Evolutionary conservation across 2,329 filamentous ascomycete species (phyloP), one percentile per base, ranked within the genome.

Genomic region (Trichoderma atrobrunneum): DNA sequence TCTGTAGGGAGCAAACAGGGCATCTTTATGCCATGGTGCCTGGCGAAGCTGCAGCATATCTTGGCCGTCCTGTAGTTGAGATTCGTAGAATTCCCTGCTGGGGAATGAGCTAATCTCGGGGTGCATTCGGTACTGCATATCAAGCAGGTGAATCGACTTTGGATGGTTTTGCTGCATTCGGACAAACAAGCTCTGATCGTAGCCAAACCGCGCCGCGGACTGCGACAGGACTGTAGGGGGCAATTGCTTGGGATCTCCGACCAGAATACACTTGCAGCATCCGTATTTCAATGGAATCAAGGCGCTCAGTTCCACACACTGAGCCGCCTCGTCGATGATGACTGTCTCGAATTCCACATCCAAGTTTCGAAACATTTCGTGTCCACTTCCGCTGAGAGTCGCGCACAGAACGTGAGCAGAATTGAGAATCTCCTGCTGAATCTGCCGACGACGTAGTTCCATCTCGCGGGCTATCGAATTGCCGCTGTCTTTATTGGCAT

Each of bases 71-170:
- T 95, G 85, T 12, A 99, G 88, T 74, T 90, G 89, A 32, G 93
- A 90, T 79, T 98, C 94, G 83, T 99, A 99, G 83, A 99, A 99
- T 66, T 95, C 92, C 76, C 88, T 85, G 80, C 94, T 97, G 1
- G 97, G 96, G 81, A 98, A 99, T 67, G 86, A 82, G 81, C 94
- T 97, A 80, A 99, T 99, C 76, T 96, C 93, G 0, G 97, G 96
- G 83, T 99, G 96, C 97, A 99, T 99, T 82, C 96, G 96, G 80
- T 99, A 99, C 79, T 99, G 96, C 71, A 92, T 96, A 79, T 98
- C 95, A n/a, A 99, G 89, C 30, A 99, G 87, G 84, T 99, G 95
- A 18, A 99, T 91, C 75, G 97, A 92, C 36, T 92, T 86, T 1
- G 94, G 93, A 77, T 95, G 91, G 75, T 98, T 98, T 77, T 91